Base-by-base conservation (phyloP, 768 basidiomycete species). In the Plicaturopsis crispa region DNA sequence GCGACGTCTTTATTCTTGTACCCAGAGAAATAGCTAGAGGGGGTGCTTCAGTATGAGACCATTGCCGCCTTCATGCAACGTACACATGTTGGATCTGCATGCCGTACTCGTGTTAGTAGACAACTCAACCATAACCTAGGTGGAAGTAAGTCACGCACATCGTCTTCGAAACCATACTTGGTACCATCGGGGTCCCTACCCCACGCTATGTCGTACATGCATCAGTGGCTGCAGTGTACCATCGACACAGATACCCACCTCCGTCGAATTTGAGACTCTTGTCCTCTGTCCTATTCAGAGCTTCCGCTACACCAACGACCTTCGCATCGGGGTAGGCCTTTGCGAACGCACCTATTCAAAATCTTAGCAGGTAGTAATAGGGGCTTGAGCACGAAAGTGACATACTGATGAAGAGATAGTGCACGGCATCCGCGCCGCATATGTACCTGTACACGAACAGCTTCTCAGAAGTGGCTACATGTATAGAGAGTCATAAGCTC, bases 1-100 rank as follows among this genome's bases (percentile, higher is more conserved):
- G 88, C 85, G 11, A 92, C 75, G 38, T 93, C 90, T 52, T 85
- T 83, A 52, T 86, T 87, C 43, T 61, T 65, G 50, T 76, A 73
- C 1, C 81, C 81, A 7, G 78, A 65, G 53, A 86, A 85, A 50
- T 82, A 84, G 48, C 80, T 81, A n/a, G 42, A 35, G 5, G 18
- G 4, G 14, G 40, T 7, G 8, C 8, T 20, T 38, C 18, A 13
- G 23, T 6, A 24, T 6, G 16, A 6, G 24, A 17, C 11, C 5
- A 11, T 13, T 28, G 22, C 23, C n/a, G n/a, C n/a, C n/a, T n/a
- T n/a, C n/a, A n/a, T n/a, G n/a, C n/a, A n/a, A n/a, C 40, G 36
- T 41, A 75, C 73, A 73, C 72, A 37, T 72, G 64, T 33, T 73
- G 67, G 36, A 76, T 69, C 74, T 6, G n/a, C 35, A 38, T 28